These are phyloP conservation scores for Aspergillus quadricinctus DNA, from an alignment of 2,329 filamentous ascomycete species.

Conservation along the genomic window DNA sequence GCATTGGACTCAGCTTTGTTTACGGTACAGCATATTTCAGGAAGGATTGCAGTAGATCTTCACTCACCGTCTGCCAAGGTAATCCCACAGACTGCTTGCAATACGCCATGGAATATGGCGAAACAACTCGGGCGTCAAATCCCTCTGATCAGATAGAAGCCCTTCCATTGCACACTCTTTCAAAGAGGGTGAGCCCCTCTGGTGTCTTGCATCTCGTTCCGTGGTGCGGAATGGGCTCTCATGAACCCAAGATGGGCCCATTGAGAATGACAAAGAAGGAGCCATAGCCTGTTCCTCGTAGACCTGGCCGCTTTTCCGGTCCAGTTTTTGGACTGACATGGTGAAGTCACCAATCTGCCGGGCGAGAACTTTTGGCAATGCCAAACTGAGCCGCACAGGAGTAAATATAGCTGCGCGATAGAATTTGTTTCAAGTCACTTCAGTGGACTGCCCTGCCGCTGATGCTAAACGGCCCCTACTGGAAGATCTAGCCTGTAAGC, in stretches of 20 bases:
- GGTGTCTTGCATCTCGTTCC: conserved; percentile 22
- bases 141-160: conserved; percentile 34
- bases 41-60: background rate
- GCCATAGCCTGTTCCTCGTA: conserved; percentile 9
- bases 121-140: conserved; percentile 33
- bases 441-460: background rate
- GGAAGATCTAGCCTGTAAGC: background rate
- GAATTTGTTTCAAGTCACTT: background rate
- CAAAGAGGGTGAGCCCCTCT: conserved; percentile 28
- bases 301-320: conserved; percentile 12
- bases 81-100: conserved; percentile 38
- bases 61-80: conserved; percentile 32
- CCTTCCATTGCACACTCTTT: conserved; percentile 32
- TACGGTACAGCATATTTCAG: background rate
- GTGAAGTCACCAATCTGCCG: background rate
- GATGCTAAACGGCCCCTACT: background rate
- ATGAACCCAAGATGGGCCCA: conserved; percentile 35
- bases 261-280: conserved; percentile 4
- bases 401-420: background rate
- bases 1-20: conserved; percentile 1
- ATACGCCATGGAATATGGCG: conserved; percentile 36
- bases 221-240: conserved; percentile 33
- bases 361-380: background rate
- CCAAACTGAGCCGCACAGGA: background rate
- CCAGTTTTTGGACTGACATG: conserved; percentile 1